Evolutionary conservation across 2,329 filamentous ascomycete species (phyloP), one percentile per base, ranked within the genome.

Genomic region (Talaromyces amestolkiae): DNA sequence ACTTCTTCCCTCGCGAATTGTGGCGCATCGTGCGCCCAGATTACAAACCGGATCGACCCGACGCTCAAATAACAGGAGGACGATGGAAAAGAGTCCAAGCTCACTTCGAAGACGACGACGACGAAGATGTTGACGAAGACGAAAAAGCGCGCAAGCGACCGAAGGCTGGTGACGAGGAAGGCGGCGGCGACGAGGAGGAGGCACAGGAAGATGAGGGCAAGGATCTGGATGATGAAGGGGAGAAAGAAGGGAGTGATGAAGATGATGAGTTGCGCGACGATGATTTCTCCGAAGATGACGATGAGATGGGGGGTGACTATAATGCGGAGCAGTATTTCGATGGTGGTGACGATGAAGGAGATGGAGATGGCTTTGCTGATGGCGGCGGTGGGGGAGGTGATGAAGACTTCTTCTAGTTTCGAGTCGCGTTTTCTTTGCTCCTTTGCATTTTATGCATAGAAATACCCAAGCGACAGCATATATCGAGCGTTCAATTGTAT

Each of bases 291-390:
- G 84, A 85, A 27, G 85, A 87, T 53, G 86, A 86, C 13, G 84
- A 86, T 64, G 82, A 83, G 41, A 82, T 83, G 75, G 84, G 81
- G 5, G 86, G 85, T 3, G 86, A 88, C 72, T 88, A 89, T 70
- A 85, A 88, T 69, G 87, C 84, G 1, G 87, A 89, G 70, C 83
- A 88, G 68, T 89, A 89, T 78, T 87, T 87, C 70, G 84, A 86
- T 68, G 85, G 81, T 63, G 87, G 87, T 7, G 87, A 84, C 59
- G 81, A 82, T 58, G 82, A 82, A 56, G 80, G 76, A 60, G 80
- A 85, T 60, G 85, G 84, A 63, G 86, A 84, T 68, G 83, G 83
- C 65, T 84, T 81, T 61, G 84, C 79, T 31, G 86, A 83, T 68
- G 84, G 82, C 67, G 82, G 81, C 53, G 85, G 81, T 47, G 83